Percentiles rank a stretch among this genome's conserved stretches.
Conservation (phyloP, 225 moss, liverwort and hornwort genomes). For the Asterella californica region DNA sequence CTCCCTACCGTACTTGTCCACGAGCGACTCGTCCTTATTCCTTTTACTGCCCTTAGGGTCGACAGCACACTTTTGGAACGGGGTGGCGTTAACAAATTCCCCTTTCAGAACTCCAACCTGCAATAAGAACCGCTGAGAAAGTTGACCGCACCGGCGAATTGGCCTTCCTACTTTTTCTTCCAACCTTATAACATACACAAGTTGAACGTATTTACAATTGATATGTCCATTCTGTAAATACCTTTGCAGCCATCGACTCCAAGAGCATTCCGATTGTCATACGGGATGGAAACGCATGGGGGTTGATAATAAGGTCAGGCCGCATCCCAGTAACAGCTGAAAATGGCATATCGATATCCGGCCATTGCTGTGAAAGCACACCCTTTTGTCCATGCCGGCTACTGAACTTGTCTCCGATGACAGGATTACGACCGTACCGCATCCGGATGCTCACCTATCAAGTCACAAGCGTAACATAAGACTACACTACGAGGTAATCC, state of each 20-base stretch:
- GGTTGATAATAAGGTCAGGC: conserved; percentile 93
- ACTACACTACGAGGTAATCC: neutral
- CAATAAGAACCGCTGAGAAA: neutral
- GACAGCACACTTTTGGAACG: conserved; percentile 69
- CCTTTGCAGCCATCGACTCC: conserved; percentile 98
- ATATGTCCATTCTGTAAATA: conserved; percentile 7
- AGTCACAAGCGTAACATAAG: neutral
- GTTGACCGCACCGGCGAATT: neutral
- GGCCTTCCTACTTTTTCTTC: neutral
- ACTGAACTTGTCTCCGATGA: conserved; percentile 98
- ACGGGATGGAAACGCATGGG: conserved; percentile 96
- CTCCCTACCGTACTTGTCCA: conserved; percentile 71
- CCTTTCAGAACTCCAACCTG: conserved; percentile 84
- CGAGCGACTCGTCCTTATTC: conserved; percentile 53
- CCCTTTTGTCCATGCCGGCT: conserved; percentile 99
- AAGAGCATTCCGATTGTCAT: conserved; percentile 99
- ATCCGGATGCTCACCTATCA: conserved; percentile 74
- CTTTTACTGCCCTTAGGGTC: conserved; percentile 39
- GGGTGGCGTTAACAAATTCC: conserved; percentile 79
- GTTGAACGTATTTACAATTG: neutral
- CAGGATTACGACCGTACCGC: conserved; percentile 85
- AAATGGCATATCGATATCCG: conserved; percentile 96
- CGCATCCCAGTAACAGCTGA: conserved; percentile 95
- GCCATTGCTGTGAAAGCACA: conserved; percentile 97
- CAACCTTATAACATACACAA: neutral